Base-by-base conservation (phyloP, 768 basidiomycete genomes). In the Auriscalpium orientale region DNA sequence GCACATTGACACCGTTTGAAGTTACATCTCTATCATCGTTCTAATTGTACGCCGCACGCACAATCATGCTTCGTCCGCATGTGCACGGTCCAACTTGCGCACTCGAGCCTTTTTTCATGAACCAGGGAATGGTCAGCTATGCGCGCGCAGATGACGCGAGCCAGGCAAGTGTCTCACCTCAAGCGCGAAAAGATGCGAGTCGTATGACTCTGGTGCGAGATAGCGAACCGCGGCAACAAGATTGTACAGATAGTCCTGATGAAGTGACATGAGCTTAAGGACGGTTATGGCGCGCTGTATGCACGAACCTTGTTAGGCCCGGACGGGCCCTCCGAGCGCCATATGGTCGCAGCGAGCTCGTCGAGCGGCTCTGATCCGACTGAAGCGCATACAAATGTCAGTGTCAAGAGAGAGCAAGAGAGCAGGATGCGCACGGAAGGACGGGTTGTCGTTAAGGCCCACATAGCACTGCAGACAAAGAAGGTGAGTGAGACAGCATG, bases 321-420 rank as follows among this genome's bases (percentile, higher is more conserved):
- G 0, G 94, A 97, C 0, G 94, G 93, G 1, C 95, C 95, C 0
- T 82, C 77, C 0, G 88, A 84, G 22, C 70, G 68, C 79, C 84
- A 87, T 50, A 98, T 95, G 4, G 74, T 74, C 35, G 78, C 64
- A 0, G 91, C 84, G 4, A 95, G 80, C 2, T 62, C 55, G 40
- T 84, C 80, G n/a, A 93, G 71, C 0, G 87, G 83, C 67, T 95
- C 89, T 8, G 87, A 85, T 3, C 91, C 94, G 48, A 92, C 94
- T 95, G 57, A 3, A 10, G 4, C 13, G 16, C 15, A 52, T 4
- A 8, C 8, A 3, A 35, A 21, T 9, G 10, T 40, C n/a, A 50
- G 12, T 9, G 8, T 10, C 33, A 15, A 48, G 47, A 15, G 8
- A 22, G 13, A 49, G 51, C 7, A 18, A 28, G 10, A 21, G 49